Conservation (phyloP, 352 stramenopile genomes). For the Pythium biforme region DNA sequence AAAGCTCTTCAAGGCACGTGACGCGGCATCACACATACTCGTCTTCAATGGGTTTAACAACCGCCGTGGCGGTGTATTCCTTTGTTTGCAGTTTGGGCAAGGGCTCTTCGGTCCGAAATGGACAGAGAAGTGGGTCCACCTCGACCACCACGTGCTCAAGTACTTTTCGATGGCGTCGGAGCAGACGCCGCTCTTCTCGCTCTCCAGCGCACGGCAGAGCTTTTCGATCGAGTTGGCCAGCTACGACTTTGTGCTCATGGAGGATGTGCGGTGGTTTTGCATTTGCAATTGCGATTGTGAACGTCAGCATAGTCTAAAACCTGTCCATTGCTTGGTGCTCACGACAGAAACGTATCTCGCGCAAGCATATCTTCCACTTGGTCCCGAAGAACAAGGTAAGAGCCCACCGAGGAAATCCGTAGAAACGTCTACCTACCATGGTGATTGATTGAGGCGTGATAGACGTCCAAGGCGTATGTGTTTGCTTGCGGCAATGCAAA, state of each 20-base stretch:
- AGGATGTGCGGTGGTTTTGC: slow-evolving; percentile 35
- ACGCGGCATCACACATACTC: background rate
- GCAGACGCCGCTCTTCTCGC: slow-evolving; percentile 55
- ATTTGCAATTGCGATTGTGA: background rate
- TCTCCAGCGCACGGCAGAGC: slow-evolving; percentile 49
- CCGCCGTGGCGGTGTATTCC: no score
- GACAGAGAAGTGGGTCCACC: slow-evolving; percentile 80
- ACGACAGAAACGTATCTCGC: slow-evolving; percentile 53
- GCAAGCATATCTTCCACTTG: slow-evolving; percentile 68
- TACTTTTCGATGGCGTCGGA: slow-evolving; percentile 73
- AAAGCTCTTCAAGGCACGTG: slow-evolving; percentile 58
- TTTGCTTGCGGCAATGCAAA: slow-evolving; percentile 63
- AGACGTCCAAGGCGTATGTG: slow-evolving; percentile 46
- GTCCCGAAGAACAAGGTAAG: slow-evolving; percentile 43
- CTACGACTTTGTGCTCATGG: slow-evolving; percentile 42
- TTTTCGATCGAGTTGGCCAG: slow-evolving; percentile 43
- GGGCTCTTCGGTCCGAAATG: slow-evolving; percentile 69
- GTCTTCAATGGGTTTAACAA: background rate
- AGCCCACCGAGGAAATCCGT: no score
- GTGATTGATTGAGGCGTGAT: background rate
- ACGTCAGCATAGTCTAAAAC: background rate
- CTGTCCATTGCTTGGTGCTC: background rate
- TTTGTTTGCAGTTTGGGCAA: slow-evolving; percentile 43
- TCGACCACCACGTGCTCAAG: slow-evolving; percentile 68
- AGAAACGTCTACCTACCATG: no score